phyloP scores from a whole-genome alignment of 768 basidiomycete genomes.

The Suillus hirtellus region DNA sequence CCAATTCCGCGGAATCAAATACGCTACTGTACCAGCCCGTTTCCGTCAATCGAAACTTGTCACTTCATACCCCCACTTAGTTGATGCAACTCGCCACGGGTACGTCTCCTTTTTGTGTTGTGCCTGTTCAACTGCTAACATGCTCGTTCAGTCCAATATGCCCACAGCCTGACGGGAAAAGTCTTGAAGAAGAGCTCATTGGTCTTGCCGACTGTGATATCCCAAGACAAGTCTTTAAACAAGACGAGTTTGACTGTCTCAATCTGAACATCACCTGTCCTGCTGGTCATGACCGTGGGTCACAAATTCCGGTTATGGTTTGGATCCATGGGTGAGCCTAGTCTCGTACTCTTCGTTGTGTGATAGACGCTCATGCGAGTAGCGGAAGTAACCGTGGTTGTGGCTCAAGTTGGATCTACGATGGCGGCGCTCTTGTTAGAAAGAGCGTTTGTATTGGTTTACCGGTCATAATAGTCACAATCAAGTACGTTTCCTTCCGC shows the following conservation, averaged over 20 bases:
- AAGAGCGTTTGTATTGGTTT: conserved; percentile 62
- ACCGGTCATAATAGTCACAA: conserved; percentile 69
- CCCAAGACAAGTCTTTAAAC: conserved; percentile 54
- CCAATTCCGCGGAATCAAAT: conserved; percentile 79
- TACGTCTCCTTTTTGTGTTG: conserved; percentile 33
- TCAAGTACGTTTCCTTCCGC: conserved; percentile 58
- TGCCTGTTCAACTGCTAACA: conserved; percentile 10
- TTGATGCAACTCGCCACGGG: conserved; percentile 71
- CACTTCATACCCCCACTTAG: conserved; percentile 54
- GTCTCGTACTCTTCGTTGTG: conserved; percentile 25
- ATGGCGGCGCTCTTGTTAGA: conserved; percentile 69
- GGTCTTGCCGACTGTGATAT: conserved; percentile 53
- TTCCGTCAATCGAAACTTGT: conserved; percentile 72
- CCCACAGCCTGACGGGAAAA: conserved; percentile 55
- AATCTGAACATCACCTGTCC: conserved; percentile 83
- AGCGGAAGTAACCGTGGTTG: conserved; percentile 75
- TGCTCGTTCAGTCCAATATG: conserved; percentile 61
- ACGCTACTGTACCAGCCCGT: conserved; percentile 69
- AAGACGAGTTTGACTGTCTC: conserved; percentile 78
- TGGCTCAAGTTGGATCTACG: conserved; percentile 77
- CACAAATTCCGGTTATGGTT: conserved; percentile 73
- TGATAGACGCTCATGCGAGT: conserved; percentile 21
- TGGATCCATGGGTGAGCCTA: conserved; percentile 80
- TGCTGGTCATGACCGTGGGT: conserved; percentile 49
- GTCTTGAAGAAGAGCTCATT: conserved; percentile 62